Evolutionary conservation across 345 rosid genomes (phyloP).

Genomic region (Acer campestre): DNA sequence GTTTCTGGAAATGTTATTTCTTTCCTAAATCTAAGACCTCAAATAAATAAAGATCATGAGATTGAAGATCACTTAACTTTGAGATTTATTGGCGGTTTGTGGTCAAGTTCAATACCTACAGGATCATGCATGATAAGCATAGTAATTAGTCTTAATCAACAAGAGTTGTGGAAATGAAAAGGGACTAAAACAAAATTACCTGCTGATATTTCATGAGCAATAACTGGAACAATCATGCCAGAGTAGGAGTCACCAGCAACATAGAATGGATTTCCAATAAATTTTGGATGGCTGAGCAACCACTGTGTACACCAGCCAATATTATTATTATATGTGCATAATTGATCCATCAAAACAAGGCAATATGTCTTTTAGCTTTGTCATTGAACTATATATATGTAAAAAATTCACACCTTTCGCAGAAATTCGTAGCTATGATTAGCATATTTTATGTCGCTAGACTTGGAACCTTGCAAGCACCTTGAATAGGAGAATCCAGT

Average conservation of each 20-base stretch:
- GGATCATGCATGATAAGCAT: background rate
- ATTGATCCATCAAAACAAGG: too few species aligned
- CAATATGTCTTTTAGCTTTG: too few species aligned
- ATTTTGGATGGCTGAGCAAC: slow-evolving; percentile 19
- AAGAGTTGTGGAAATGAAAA: background rate
- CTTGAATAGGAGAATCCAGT: slow-evolving; percentile 30
- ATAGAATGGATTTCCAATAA: slow-evolving; percentile 10
- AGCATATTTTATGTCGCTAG: slow-evolving; percentile 13
- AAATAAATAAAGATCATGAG: background rate
- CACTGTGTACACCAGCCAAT: slow-evolving; percentile 14
- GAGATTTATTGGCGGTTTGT: slow-evolving; percentile 36
- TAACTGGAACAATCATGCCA: slow-evolving; percentile 21
- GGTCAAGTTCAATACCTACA: slow-evolving; percentile 23
- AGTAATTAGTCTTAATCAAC: background rate
- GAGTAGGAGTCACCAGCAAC: slow-evolving; percentile 26
- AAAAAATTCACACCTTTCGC: slow-evolving; percentile 13
- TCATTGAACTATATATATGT: background rate
- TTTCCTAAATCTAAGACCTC: too few species aligned
- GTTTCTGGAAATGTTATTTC: background rate
- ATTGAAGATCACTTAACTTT: slow-evolving; percentile 26
- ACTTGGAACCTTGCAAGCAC: slow-evolving; percentile 15
- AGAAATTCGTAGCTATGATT: slow-evolving; percentile 6
- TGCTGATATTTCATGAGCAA: slow-evolving; percentile 12
- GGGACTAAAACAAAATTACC: slow-evolving; percentile 4
- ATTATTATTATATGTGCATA: background rate